These are phyloP conservation scores for Rhododendron ovatum DNA, from an alignment of 148 eudicot genomes.

Conservation along the genomic window DNA sequence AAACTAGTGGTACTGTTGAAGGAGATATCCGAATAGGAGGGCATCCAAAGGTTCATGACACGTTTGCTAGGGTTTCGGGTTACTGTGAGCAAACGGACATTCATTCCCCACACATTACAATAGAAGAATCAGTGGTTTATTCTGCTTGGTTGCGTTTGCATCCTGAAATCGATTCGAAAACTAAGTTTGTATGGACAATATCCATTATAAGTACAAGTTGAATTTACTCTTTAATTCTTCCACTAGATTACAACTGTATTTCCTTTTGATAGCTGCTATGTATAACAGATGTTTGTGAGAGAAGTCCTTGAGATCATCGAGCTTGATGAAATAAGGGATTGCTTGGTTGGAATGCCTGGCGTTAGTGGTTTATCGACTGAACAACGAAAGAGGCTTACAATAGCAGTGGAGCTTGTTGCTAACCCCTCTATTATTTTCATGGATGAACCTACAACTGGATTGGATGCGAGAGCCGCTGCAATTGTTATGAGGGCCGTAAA, in stretches of 20 bases:
- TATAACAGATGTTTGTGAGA: conserved; percentile 56
- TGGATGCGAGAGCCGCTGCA: conserved; percentile 92
- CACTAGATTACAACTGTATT: neutral
- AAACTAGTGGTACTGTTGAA: conserved; percentile 68
- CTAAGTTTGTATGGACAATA: conserved; percentile 47
- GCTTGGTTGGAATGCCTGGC: conserved; percentile 69
- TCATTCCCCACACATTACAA: conserved; percentile 84
- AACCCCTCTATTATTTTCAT: conserved; percentile 85
- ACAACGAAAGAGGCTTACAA: conserved; percentile 78
- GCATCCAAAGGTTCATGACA: conserved; percentile 67
- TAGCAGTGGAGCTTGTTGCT: conserved; percentile 87
- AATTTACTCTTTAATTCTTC: neutral
- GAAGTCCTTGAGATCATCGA: conserved; percentile 78
- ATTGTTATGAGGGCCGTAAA: conserved; percentile 81
- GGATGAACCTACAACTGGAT: conserved; percentile 91
- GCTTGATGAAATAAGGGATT: conserved; percentile 55
- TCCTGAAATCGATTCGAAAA: conserved; percentile 50
- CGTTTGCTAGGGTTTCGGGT: conserved; percentile 84
- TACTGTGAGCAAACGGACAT: conserved; percentile 91
- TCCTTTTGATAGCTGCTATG: neutral
- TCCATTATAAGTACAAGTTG: neutral
- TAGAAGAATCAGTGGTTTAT: conserved; percentile 75
- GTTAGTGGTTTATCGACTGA: conserved; percentile 76
- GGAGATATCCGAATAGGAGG: conserved; percentile 79
- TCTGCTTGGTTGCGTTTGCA: conserved; percentile 96